Base-by-base conservation (phyloP, 805 yeast genomes). In the Saccharomycopsis oosterbeekiorum region DNA sequence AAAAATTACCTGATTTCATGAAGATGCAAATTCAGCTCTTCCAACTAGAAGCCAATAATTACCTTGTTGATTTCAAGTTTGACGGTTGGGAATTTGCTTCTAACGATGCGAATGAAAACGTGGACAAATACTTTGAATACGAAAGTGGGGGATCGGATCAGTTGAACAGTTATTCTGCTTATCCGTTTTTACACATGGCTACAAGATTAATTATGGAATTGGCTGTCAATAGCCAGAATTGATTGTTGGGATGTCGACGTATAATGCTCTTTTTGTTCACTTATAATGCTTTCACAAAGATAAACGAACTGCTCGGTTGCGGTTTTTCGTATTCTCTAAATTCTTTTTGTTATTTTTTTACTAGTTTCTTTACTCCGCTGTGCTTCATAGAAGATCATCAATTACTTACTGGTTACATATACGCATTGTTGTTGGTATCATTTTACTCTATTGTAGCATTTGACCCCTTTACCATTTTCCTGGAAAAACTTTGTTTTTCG, bases 1-100 rank as follows among this genome's bases (percentile, higher is more conserved):
- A 39, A 39, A 40, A 19, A 6, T 36, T 34, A 14, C 88, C 91
- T 8, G 96, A 90, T 71, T 76, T 86, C 76, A 88, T 93, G 93
- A 93, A 88, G 75, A 93, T 94, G 97, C 94, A 92, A 68, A 94
- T 94, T 62, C 99, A 94, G 72, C 79, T 94, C 62, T 94, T 93
- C 74, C 97, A 93, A 71, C 78, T 94, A 65, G 99, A 94, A 71
- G 97, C 96, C 55, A 93, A 94, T 73, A 93, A 93, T 71, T 94
- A 94, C 70, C 78, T 94, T 58, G 98, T 94, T 10, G 99, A 94
- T 73, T 94, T 94, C 78, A 94, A 94, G 74, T 94, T 93, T 71
- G 98, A 93, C 71, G 98, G 98, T 0, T 93, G 97, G 96, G 97
- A 92, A 70, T 70, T n/a, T 68, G 69, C 51, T 50, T 58, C 57